Conservation (phyloP, 257 asterid species). For the Coffea canephora region DNA sequence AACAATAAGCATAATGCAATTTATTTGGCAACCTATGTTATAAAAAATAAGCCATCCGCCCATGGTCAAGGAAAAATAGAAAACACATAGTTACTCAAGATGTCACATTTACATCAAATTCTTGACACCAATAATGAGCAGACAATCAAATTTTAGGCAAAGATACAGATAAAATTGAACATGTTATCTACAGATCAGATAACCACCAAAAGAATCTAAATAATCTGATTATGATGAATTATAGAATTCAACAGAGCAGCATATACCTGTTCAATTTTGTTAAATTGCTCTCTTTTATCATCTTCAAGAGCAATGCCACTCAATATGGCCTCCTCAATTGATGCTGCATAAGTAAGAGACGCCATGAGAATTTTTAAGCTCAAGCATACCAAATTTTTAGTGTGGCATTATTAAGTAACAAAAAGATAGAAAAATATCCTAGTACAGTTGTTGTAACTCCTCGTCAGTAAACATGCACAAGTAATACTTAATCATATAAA, state of each 20-base stretch:
- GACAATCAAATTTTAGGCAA: neutral
- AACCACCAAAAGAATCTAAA: neutral
- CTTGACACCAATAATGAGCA: neutral
- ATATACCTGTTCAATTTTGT: constrained; percentile 84
- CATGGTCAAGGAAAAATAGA: neutral
- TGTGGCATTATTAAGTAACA: neutral
- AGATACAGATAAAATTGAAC: neutral
- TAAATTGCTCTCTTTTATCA: constrained; percentile 81
- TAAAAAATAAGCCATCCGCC: neutral
- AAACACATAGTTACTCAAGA: neutral
- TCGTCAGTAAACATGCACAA: neutral
- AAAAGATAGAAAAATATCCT: neutral
- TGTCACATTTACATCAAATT: neutral
- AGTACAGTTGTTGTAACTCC: neutral
- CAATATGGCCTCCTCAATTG: constrained; percentile 87
- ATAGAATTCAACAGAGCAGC: constrained; percentile 5
- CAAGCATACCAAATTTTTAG: neutral
- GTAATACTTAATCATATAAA: neutral
- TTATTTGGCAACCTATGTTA: neutral
- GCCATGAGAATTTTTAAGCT: constrained; percentile 14
- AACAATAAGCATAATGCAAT: neutral
- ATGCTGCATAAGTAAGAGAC: constrained; percentile 52
- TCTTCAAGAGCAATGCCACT: constrained; percentile 92
- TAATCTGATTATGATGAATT: neutral
- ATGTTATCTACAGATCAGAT: neutral